phyloP scores from a whole-genome alignment of 2,329 filamentous ascomycete genomes.

The Fusarium sterilihyphosum region DNA sequence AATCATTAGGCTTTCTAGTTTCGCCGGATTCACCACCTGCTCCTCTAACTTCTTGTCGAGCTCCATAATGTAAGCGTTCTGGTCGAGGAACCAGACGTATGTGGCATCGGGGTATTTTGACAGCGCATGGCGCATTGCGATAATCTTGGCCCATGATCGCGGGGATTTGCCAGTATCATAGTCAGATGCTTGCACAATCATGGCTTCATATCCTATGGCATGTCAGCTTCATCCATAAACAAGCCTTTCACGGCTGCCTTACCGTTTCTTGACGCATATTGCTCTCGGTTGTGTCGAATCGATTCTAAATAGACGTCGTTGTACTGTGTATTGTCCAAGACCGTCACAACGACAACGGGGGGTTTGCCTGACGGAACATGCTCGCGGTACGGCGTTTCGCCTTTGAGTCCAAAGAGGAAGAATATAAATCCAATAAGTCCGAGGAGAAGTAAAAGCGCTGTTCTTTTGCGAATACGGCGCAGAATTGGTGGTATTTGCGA shows the following conservation, averaged over 20 bases:
- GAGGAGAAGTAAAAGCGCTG: slow-evolving; percentile 64
- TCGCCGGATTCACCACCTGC: slow-evolving; percentile 73
- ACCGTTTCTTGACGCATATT: slow-evolving; percentile 91
- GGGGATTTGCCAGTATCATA: slow-evolving; percentile 75
- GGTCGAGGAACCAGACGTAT: slow-evolving; percentile 89
- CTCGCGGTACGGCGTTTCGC: slow-evolving; percentile 46
- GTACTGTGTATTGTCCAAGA: slow-evolving; percentile 75
- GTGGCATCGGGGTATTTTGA: slow-evolving; percentile 78
- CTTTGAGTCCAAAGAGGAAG: slow-evolving; percentile 59
- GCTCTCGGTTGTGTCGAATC: slow-evolving; percentile 82
- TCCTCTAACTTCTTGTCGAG: slow-evolving; percentile 74
- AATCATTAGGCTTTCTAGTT: slow-evolving; percentile 82
- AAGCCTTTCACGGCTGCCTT: slow-evolving; percentile 44
- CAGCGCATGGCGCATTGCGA: slow-evolving; percentile 89
- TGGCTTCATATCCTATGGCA: slow-evolving; percentile 80
- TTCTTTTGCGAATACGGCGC: slow-evolving; percentile 71
- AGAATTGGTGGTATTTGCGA: slow-evolving; percentile 62
- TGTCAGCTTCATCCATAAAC: slow-evolving; percentile 7
- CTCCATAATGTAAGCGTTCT: slow-evolving; percentile 90
- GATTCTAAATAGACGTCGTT: slow-evolving; percentile 74
- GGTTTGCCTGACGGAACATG: slow-evolving; percentile 63
- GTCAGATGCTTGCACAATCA: slow-evolving; percentile 80
- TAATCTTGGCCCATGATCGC: slow-evolving; percentile 78
- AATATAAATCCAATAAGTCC: slow-evolving; percentile 69
- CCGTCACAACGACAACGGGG: slow-evolving; percentile 82